Evolutionary conservation across 257 asterid genomes (phyloP).

Genomic region (Fraxinus americana): DNA sequence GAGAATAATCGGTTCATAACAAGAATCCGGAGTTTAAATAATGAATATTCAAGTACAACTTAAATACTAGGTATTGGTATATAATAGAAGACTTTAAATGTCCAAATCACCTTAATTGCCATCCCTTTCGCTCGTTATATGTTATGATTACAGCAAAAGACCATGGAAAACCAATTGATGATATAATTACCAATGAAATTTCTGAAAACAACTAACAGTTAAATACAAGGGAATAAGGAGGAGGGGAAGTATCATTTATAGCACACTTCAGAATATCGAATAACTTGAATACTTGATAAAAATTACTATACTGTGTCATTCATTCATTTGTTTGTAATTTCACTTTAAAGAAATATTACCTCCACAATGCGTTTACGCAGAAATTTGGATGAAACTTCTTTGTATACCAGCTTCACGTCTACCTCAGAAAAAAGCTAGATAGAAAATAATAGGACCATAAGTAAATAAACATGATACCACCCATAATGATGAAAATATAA

Average conservation of each 20-base stretch:
- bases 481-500: not conserved
- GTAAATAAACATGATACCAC: slow-evolving; percentile 1
- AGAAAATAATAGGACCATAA: slow-evolving; percentile 15
- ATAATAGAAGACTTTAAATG: slow-evolving; percentile 8
- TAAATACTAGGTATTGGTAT: slow-evolving; percentile 5
- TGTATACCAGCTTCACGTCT: slow-evolving; percentile 94
- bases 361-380: slow-evolving; percentile 89
- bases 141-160: slow-evolving; percentile 3
- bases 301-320: not conserved
- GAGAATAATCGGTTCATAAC: slow-evolving; percentile 5
- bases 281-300: not conserved
- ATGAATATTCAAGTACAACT: slow-evolving; percentile 7
- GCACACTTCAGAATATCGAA: not conserved
- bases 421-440: slow-evolving; percentile 77
- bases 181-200: slow-evolving; percentile 9
- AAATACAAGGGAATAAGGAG: not conserved
- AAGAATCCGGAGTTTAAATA: not conserved
- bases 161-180: slow-evolving; percentile 16
- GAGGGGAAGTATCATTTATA: not conserved
- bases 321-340: not conserved
- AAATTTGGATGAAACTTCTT: slow-evolving; percentile 82
- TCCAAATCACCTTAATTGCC: slow-evolving; percentile 14
- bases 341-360: slow-evolving; percentile 43
- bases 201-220: not conserved
- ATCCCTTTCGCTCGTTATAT: not conserved